Percentiles rank a stretch among this genome's conserved stretches.
phyloP scores from a whole-genome alignment of 1,139 yeast species.

The Magnusiomyces magnusii region DNA sequence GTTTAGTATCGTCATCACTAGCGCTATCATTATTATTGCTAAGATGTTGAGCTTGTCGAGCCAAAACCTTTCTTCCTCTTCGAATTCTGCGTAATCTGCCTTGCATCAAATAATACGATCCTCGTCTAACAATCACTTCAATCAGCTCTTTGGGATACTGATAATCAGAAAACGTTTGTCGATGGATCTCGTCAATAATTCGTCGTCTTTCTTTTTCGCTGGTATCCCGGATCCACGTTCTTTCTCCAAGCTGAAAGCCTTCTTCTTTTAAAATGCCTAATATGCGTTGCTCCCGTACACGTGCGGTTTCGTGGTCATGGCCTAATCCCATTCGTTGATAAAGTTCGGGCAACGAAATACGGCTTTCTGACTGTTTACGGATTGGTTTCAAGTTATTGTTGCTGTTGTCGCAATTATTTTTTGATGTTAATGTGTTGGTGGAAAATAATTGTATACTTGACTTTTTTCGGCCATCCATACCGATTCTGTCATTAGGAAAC shows the following conservation, averaged over 20 bases:
- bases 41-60: not conserved
- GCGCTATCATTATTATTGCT: too few relatives aligned
- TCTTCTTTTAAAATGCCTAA: slow-evolving; percentile 51
- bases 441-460: not conserved
- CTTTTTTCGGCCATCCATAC: not conserved
- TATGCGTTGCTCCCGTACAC: slow-evolving; percentile 52
- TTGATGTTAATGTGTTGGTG: too few relatives aligned
- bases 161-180: slow-evolving; percentile 42
- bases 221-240: slow-evolving; percentile 79
- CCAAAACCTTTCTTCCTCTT: slow-evolving; percentile 31
- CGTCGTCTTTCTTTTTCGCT: slow-evolving; percentile 43
- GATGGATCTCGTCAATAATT: slow-evolving; percentile 44
- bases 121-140: slow-evolving; percentile 68
- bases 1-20: too few relatives aligned
- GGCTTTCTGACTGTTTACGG: slow-evolving; percentile 40
- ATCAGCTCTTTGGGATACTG: slow-evolving; percentile 47
- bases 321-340: slow-evolving; percentile 47
- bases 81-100: slow-evolving; percentile 64
- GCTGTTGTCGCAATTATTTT: too few relatives aligned
- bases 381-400: not conserved
- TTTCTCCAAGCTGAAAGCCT: slow-evolving; percentile 62
- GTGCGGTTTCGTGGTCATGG: slow-evolving; percentile 48
- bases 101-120: slow-evolving; percentile 76
- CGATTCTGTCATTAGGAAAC: not conserved
- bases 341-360: slow-evolving; percentile 50